Evolutionary conservation across 1,139 yeast species (phyloP), one percentile per base, ranked within the genome.

Genomic region (Yamadazyma membranifaciens): DNA sequence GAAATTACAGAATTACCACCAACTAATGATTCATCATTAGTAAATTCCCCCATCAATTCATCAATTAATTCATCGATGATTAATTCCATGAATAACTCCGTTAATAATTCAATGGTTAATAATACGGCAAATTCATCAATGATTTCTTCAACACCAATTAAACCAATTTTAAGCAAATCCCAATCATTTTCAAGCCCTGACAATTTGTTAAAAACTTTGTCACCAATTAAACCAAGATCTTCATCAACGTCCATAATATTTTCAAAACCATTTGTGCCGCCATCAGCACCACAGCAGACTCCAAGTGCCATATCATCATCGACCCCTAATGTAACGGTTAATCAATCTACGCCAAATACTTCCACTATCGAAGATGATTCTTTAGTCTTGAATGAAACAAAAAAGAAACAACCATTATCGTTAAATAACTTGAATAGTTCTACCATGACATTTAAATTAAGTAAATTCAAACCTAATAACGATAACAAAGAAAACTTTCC

Each of bases 1-100:
- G 78, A 73, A 53, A 58, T 72, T 37, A 68, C 74, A 3, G 75
- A 65, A 44, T 63, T 70, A 47, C 75, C 74, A 26, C 70, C 75
- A 13, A 66, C 70, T 20, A 34, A 37, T 32, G 14, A 15, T 15
- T 31, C 41, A 4, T 20, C 42, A 14, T 22, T 14, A 22, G 7
- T 12, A 3, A 15, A 36, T 39, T 31, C 22, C 20, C 26, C 37
- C 14, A 16, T 31, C 16, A 25, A 28, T 25, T 24, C 29, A 7
- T 31, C 39, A 6, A 41, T 34, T 27, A 41, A 37, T 33, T 27
- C 41, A 34, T 30, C 52, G 12, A 29, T 42, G 24, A 37, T 39
- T 37, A 37, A 44, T 38, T 42, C 45, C 4, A 47, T 53, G 36
- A 52, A 52, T 27, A 48, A 50, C 15, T 52, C 56, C 37, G 17